Conservation (phyloP, 2,329 filamentous ascomycete genomes). For the Aspergillus sp. region DNA sequence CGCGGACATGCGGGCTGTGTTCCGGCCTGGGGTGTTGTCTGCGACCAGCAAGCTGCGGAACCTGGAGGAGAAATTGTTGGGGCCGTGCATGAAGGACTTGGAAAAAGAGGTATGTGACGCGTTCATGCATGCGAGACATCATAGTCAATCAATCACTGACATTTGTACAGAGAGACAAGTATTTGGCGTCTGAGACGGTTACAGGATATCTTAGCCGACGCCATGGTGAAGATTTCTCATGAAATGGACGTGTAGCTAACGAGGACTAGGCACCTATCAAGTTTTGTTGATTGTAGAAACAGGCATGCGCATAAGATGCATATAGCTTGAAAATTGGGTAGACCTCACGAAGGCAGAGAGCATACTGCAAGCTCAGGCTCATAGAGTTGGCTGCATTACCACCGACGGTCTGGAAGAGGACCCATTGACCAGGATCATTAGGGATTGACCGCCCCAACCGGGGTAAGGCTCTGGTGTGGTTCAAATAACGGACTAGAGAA, state of each 20-base stretch:
- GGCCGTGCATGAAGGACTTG: constrained; percentile 57
- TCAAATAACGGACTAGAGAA: not conserved
- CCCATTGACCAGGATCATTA: not conserved
- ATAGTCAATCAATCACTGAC: not conserved
- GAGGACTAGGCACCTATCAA: not conserved
- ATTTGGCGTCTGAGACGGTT: constrained; percentile 59
- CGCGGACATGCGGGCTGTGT: constrained; percentile 36
- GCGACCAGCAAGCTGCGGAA: constrained; percentile 55
- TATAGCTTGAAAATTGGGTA: not conserved
- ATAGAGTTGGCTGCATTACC: no score
- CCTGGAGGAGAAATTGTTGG: constrained; percentile 65
- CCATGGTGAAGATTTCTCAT: constrained; percentile 39
- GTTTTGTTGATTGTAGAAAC: not conserved
- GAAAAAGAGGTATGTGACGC: constrained; percentile 57
- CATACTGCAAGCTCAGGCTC: no score
- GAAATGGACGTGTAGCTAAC: constrained; percentile 8
- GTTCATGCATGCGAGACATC: not conserved
- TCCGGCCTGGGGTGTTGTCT: constrained; percentile 36
- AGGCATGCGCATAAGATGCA: not conserved
- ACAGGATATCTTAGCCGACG: constrained; percentile 56
- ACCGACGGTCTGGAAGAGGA: not conserved
- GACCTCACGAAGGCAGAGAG: no score
- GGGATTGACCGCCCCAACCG: constrained; percentile 1
- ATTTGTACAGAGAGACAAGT: constrained; percentile 50
- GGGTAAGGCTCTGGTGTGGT: not conserved